Conservation (phyloP, 306 rosid species). For the Ziziphus jujuba region DNA sequence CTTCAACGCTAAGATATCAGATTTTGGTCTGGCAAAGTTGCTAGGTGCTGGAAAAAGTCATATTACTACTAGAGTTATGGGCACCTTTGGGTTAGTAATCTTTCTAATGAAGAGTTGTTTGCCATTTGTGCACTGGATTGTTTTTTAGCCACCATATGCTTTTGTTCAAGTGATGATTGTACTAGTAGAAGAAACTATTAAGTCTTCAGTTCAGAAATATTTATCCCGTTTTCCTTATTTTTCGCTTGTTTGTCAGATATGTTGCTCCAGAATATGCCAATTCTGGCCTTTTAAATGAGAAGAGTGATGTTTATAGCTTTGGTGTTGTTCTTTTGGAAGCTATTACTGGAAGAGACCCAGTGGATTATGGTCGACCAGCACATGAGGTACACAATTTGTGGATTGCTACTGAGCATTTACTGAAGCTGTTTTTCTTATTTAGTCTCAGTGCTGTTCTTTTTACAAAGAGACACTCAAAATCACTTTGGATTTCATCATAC, state of each 20-base stretch:
- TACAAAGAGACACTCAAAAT: conserved; percentile 16
- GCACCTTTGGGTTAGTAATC: conserved; percentile 86
- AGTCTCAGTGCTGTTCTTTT: not conserved
- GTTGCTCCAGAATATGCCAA: conserved; percentile 98
- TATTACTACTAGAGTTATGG: conserved; percentile 95
- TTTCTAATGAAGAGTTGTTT: conserved; percentile 1
- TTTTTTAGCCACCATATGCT: not conserved
- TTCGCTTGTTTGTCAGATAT: conserved; percentile 52
- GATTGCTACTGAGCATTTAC: conserved; percentile 2
- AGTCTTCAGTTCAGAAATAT: conserved; percentile 10
- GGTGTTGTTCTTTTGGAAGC: conserved; percentile 82
- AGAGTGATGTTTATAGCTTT: conserved; percentile 87
- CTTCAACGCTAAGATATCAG: conserved; percentile 90
- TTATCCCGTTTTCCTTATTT: conserved; percentile 14
- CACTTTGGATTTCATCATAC: conserved; percentile 9
- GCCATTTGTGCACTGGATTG: not conserved
- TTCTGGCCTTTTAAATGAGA: conserved; percentile 87
- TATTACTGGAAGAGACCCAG: conserved; percentile 91
- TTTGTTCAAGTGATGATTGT: not conserved
- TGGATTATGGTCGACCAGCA: conserved; percentile 73
- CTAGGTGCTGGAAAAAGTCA: conserved; percentile 85
- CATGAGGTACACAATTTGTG: conserved; percentile 51
- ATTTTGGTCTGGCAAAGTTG: conserved; percentile 91
- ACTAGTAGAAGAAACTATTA: conserved; percentile 11
- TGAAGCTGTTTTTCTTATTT: not conserved